A percentile compares a stretch with the other conserved stretches of the same genome.
These are phyloP conservation scores for Penicillium simplicissimum DNA, from an alignment of 495 filamentous ascomycete species.

Conservation along the genomic window DNA sequence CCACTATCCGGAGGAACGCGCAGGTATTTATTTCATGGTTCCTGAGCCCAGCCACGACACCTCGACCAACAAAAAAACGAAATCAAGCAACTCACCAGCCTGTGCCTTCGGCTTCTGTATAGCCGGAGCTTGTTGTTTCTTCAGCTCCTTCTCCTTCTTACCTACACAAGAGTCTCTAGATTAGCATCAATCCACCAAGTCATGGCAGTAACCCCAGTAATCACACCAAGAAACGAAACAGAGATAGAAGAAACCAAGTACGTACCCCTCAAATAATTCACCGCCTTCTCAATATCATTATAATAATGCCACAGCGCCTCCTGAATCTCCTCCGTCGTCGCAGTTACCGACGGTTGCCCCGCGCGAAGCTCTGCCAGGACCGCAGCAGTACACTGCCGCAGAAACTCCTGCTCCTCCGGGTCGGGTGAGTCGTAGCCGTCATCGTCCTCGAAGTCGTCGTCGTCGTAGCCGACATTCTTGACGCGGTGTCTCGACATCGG, in stretches of 20 bases:
- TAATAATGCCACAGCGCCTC: constrained; percentile 96
- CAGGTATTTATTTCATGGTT: neutral
- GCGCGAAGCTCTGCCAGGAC: constrained; percentile 42
- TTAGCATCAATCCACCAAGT: constrained; percentile 9
- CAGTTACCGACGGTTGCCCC: constrained; percentile 42
- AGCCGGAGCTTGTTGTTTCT: constrained; percentile 42
- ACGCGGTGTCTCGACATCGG: constrained; percentile 50
- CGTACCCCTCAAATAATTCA: constrained; percentile 72
- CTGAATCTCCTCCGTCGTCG: constrained; percentile 65
- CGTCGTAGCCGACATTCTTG: constrained; percentile 49
- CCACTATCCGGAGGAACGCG: neutral
- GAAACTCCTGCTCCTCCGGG: constrained; percentile 45
- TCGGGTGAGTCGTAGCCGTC: constrained; percentile 47
- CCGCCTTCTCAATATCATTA: constrained; percentile 84
- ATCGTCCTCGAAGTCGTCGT: constrained; percentile 44
- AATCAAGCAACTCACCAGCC: constrained; percentile 51
- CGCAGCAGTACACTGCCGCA: constrained; percentile 41
- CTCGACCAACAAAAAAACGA: constrained; percentile 12
- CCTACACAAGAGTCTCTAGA: constrained; percentile 20
- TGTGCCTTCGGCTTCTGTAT: constrained; percentile 38
- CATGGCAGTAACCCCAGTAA: neutral
- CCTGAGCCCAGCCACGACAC: constrained; percentile 40
- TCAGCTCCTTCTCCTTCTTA: constrained; percentile 44
- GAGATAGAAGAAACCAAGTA: neutral
- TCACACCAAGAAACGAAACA: neutral